Base-by-base conservation (phyloP, 768 basidiomycete species). In the Suillus tomentosus region DNA sequence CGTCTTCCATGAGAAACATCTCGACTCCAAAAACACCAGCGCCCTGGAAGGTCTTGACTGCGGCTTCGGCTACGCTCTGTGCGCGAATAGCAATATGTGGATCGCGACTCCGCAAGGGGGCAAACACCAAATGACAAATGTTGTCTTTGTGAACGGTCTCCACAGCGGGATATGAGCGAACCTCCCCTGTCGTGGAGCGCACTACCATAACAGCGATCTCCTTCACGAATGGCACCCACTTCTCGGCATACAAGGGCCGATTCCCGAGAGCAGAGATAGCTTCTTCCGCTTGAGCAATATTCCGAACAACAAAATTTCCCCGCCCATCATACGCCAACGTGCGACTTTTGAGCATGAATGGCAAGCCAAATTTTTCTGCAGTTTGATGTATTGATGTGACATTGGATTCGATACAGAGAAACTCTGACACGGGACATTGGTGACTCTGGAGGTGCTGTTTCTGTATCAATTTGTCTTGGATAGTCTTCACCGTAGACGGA, bases 131-230 rank as follows among this genome's bases (percentile, higher is more conserved):
- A 70, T 98, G 91, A 71, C 96, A 95, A 51, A 99, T 90, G 71
- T 89, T 96, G 57, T 97, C 86, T 78, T 92, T 92, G 76, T 99
- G 97, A 8, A 98, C 81, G 0, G 97, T 99, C 78, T 99, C 95
- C 15, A 98, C 97, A 6, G 86, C 87, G 14, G 96, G 95, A 72
- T 99, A 99, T 5, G 91, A 92, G 51, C 77, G 74, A 3, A 95
- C 87, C 61, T 91, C 85, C 3, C 94, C 96, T 17, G 78, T 74
- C 7, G 81, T 80, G 17, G 90, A 87, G 40, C 93, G 87, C 2
- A 97, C 96, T 13, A 99, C 97, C 92, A 99, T 97, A 42, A 99
- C 95, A 0, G 97, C 95, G 40, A 98, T 89, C 75, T 99, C 97
- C 69, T 89, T 90, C 15, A 79, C 77, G 71, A 99, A 99, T 0